Base-by-base conservation (phyloP, 805 yeast genomes). In the Suhomyces sp. region DNA sequence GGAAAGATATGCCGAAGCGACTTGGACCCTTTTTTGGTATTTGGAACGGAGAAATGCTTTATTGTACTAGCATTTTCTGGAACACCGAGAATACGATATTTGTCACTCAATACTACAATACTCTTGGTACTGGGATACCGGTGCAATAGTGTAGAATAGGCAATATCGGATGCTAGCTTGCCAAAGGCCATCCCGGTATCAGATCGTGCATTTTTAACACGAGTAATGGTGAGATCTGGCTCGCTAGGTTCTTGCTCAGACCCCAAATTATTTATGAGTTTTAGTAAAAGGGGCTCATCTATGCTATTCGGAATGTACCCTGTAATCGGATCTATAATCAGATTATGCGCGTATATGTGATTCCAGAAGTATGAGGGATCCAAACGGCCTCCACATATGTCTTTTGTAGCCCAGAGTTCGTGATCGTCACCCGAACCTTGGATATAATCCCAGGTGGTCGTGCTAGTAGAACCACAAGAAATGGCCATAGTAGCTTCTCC, bases 341-440 rank as follows among this genome's bases (percentile, higher is more conserved):
- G 31, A 19, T 48, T 50, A 13, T 19, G 35, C n/a, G 31, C n/a
- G 44, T 57, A 51, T 31, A 68, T 51, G 25, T 53, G 43, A 3
- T 61, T 48, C 96, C 96, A 89, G 46, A 87, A 80, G 24, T 80
- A 46, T 0, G 60, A 58, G 0, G 92, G 83, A 1, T 75, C 77
- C 27, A 89, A 65, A 0, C 76, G 70, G 4, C 78, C 72, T 0
- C 86, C 79, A 35, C 73, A 69, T 1, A 70, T 46, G 3, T 64
- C 66, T 33, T 54, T 54, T 1, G 74, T 63, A 0, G 70, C 69
- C 97, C 97, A 91, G 9, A 85, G 71, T 60, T 91, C 97, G 64
- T 91, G 96, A 60, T 92, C 97, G 66, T 91, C 97, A 0, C 94
- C 97, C 0, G 97, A 94, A 1, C 97, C 97, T 66, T 90, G 97